Base-by-base conservation (phyloP, 1,284 basidiomycete genomes). In the Trametes sp. region DNA sequence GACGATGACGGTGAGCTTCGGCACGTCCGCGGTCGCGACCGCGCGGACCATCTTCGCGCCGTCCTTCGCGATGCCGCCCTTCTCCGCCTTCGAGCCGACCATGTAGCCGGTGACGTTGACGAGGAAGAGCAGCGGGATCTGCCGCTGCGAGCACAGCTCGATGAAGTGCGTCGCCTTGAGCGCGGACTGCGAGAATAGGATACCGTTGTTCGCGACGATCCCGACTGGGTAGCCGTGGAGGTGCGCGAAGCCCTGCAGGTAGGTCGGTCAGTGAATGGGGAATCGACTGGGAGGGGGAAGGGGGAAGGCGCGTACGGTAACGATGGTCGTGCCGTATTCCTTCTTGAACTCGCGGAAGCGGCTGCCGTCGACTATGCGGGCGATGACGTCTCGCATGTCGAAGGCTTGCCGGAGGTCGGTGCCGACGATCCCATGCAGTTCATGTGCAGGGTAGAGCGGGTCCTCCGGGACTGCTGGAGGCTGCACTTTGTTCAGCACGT, bases 1-100 rank as follows among this genome's bases (percentile, higher is more conserved):
- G n/a, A 98, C 91, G 54, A 98, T 83, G 44, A 98, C 92, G 0
- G 96, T 98, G 65, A 97, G 83, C 78, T 98, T 98, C 28, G 96
- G 95, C 14, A 98, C 95, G 69, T 96, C 90, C 49, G 95, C 93
- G 74, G 94, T 95, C 0, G 96, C 96, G 11, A 98, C 96, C 0
- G 96, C 96, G 59, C 96, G 88, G 62, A 98, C 96, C 94, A 98
- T 97, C 84, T 98, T 98, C 19, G 96, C 96, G 31, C 96, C 96
- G 74, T 98, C 95, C 78, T 98, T 98, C 16, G 96, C 96, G 69
- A 98, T 98, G 1, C 96, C 96, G n/a, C 93, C 93, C 66, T 86
- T 86, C 79, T 98, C 95, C 28, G 95, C 95, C 70, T 95, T 96
- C 36, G 94, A 94, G 19, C 95, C 95, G 9, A 98, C 95, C 95